phyloP scores from a whole-genome alignment of 2,329 filamentous ascomycete genomes.

The Verruconis gallopava region DNA sequence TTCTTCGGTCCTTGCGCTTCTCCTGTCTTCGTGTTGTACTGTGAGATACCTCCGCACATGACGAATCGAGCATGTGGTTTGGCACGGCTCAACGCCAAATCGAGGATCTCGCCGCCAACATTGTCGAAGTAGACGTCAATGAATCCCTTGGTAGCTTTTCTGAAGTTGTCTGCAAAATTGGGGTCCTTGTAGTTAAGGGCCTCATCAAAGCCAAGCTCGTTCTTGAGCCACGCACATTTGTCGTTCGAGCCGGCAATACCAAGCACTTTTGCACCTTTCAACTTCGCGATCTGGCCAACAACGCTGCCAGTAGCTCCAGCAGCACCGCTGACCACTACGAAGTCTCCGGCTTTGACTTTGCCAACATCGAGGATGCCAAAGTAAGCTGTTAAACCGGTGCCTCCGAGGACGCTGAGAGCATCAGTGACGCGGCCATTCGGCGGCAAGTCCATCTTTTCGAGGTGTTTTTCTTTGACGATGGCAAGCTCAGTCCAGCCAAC shows the following conservation, averaged over 20 bases:
- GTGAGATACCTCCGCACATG: slow-evolving; percentile 57
- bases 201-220: slow-evolving; percentile 53
- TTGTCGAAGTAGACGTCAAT: slow-evolving; percentile 67
- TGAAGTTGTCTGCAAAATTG: slow-evolving; percentile 48
- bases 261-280: slow-evolving; percentile 51
- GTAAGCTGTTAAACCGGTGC: slow-evolving; percentile 55
- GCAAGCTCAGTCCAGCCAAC: slow-evolving; percentile 56
- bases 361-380: slow-evolving; percentile 60
- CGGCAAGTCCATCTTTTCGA: slow-evolving; percentile 33
- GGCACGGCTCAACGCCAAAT: slow-evolving; percentile 51
- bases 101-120: slow-evolving; percentile 58
- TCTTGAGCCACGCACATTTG: slow-evolving; percentile 53
- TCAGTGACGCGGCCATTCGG: slow-evolving; percentile 42
- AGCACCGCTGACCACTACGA: slow-evolving; percentile 65
- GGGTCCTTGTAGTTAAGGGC: slow-evolving; percentile 57
- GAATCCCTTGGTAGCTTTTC: slow-evolving; percentile 43
- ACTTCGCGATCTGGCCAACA: slow-evolving; percentile 65
- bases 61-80: slow-evolving; percentile 51
- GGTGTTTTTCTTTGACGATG: slow-evolving; percentile 40
- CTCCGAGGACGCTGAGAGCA: slow-evolving; percentile 40
- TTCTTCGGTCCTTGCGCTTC: slow-evolving; percentile 45
- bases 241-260: slow-evolving; percentile 54
- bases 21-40: slow-evolving; percentile 44
- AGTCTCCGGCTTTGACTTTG: slow-evolving; percentile 53
- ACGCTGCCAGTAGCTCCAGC: slow-evolving; percentile 68